Evolutionary conservation across 164 flowering plant genomes (phyloP), one percentile per base, ranked within the genome.

Genomic region (Echeveria elegans): DNA sequence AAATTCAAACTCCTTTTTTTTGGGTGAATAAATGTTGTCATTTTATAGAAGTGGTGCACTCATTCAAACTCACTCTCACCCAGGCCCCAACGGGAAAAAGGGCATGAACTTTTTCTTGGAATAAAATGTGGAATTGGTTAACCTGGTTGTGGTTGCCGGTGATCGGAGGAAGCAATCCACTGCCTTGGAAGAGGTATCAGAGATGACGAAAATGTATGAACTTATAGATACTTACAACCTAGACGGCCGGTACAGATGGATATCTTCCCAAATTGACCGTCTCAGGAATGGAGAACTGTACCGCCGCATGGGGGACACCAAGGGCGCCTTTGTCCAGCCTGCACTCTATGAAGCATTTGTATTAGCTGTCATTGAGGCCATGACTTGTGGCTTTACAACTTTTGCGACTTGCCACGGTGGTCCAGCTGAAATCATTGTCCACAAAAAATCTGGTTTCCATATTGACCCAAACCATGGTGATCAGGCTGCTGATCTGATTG

Each of bases 401-500:
- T 89, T 93, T 72, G 98, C 98, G 0, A 93, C 98, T 66, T 75
- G 83, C 63, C 77, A 89, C 68, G 98, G 97, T 19, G 98, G 96
- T 41, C 97, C 98, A 26, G 94, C 95, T 30, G 98, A 93, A 82
- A 94, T 94, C 65, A 94, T 94, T 63, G 94, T 88, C n/a, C 81
- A 94, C 63, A 96, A 89, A 21, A 80, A 80, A 65, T 94, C 99
- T 14, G 99, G 99, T 28, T 94, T 82, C 86, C 96, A 94, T 58
- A 91, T 94, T 75, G 99, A 94, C 72, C 99, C 99, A 0, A 88
- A 94, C 80, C 88, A 88, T 30, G 97, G 99, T 15, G 99, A 87
- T 30, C 88, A 80, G 59, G 96, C 94, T 1, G 84, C 94, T 48
- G 93, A 91, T 63, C 81, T 82, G 62, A 79, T 94, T 14, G 92